Base-by-base conservation (phyloP, 202 grass and related monocot species). In the Zoysia matrella region DNA sequence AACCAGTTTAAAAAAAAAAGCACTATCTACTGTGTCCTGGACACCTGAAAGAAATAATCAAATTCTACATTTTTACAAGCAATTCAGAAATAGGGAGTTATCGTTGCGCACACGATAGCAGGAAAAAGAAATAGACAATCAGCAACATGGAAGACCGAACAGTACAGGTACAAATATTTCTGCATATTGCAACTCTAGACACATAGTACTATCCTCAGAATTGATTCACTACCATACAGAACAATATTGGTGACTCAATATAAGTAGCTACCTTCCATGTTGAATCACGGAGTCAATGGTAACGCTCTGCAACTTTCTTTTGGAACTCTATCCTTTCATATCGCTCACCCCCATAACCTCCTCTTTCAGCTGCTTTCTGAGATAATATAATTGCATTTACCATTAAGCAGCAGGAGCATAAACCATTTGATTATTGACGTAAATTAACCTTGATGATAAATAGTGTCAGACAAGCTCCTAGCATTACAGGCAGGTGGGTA, bases 311-410 rank as follows among this genome's bases (percentile, higher is more conserved):
- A 69, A 96, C 96, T 36, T 80, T 92, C 65, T 91, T 93, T 65
- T 99, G 96, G 78, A 99, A 99, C 72, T 99, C 96, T 47, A 95
- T 53, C 77, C 82, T 75, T 81, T 99, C 93, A 79, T 99, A 99
- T 86, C 89, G 93, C 73, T 95, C 96, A 43, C 30, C 78, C 50
- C 96, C 93, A 82, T 95, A 95, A 48, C 85, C 93, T 85, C 93
- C 96, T 89, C 96, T 91, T 85, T 94, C 91, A 56, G 96, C 87
- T 4, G 93, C 96, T 95, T 93, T 95, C 96, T 99, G 81, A 78
- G 86, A 87, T 47, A 81, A 71, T 1, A 60, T 0, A 52, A 68
- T 22, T 16, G 14, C 13, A 75, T 52, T 10, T 78, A 74, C 16
- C 5, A 15, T 69, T 49, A 82, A 12, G 30, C 30, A 36, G 15